These are phyloP conservation scores for Ambrosia trifida DNA, from an alignment of 129 eudicot genomes.

Conservation along the genomic window DNA sequence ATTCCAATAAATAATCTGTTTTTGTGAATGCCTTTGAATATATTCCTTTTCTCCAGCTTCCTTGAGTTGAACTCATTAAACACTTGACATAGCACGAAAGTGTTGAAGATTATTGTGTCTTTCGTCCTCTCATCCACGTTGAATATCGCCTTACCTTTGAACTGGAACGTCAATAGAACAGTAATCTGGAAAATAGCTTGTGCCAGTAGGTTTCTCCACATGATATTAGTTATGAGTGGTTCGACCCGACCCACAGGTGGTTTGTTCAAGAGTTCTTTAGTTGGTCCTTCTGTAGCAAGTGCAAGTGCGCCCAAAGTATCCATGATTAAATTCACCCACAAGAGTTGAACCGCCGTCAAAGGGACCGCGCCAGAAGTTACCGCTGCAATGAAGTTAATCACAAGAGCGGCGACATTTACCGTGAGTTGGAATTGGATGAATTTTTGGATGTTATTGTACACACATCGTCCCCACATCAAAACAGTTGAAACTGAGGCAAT, in stretches of 20 bases:
- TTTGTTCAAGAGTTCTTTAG: constrained; percentile 63
- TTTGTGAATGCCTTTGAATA: constrained; percentile 56
- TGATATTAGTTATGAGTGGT: constrained; percentile 77
- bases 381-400: constrained; percentile 77
- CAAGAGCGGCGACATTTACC: constrained; percentile 81
- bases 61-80: constrained; percentile 83
- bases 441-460: constrained; percentile 80
- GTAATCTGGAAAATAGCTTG: constrained; percentile 70
- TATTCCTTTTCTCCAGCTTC: constrained; percentile 71
- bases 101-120: constrained; percentile 71
- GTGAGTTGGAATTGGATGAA: constrained; percentile 88
- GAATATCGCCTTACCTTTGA: constrained; percentile 58
- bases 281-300: constrained; percentile 79
- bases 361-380: constrained; percentile 80
- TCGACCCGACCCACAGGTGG: constrained; percentile 80
- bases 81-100: constrained; percentile 83
- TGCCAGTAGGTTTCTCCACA: constrained; percentile 87
- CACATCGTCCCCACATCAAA: constrained; percentile 83
- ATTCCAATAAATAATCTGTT: constrained; percentile 76
- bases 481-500: constrained; percentile 74
- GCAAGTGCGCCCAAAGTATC: constrained; percentile 93
- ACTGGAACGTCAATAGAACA: constrained; percentile 61
- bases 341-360: constrained; percentile 70
- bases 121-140: constrained; percentile 53
- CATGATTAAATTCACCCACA: constrained; percentile 90